Evolutionary conservation across 164 flowering plant genomes (phyloP).

Genomic region (Chimonanthus praecox): DNA sequence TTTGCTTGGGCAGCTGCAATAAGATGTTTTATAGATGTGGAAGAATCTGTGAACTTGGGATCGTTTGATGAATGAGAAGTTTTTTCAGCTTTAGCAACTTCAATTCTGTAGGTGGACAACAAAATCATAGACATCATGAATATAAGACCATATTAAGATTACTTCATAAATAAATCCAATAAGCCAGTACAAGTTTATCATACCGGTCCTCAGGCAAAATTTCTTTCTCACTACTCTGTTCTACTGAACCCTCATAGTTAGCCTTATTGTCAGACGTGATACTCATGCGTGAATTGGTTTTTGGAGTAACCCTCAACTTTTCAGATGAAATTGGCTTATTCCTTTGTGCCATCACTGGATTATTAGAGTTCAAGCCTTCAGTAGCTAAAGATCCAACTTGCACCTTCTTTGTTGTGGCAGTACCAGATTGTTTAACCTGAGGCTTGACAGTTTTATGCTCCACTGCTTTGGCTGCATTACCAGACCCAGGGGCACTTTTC

Average conservation of each 20-base stretch:
- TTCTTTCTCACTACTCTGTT: slow-evolving; percentile 21
- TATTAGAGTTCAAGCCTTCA: slow-evolving; percentile 32
- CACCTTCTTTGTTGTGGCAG: slow-evolving; percentile 28
- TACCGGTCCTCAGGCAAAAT: slow-evolving; percentile 37
- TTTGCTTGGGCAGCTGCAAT: slow-evolving; percentile 98
- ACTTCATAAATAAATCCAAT: neutral
- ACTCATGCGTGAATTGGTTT: slow-evolving; percentile 17
- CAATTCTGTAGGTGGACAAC: slow-evolving; percentile 27
- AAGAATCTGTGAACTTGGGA: slow-evolving; percentile 44
- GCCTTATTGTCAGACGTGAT: slow-evolving; percentile 5
- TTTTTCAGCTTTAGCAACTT: slow-evolving; percentile 33
- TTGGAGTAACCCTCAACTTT: slow-evolving; percentile 39
- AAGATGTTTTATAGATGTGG: slow-evolving; percentile 70
- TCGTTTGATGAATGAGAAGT: slow-evolving; percentile 25
- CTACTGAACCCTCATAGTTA: slow-evolving; percentile 19
- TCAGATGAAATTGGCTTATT: slow-evolving; percentile 38
- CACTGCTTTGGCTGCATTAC: slow-evolving; percentile 22
- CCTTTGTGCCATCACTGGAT: slow-evolving; percentile 33
- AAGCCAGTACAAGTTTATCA: slow-evolving; percentile 1
- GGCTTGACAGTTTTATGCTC: slow-evolving; percentile 32
- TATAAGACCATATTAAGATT: neutral
- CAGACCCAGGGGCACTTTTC: slow-evolving; percentile 29
- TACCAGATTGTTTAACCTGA: slow-evolving; percentile 28
- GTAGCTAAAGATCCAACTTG: slow-evolving; percentile 22
- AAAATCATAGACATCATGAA: neutral